Evolutionary conservation across 2,329 filamentous ascomycete species (phyloP).

Genomic region (Pleomassaria siparia): DNA sequence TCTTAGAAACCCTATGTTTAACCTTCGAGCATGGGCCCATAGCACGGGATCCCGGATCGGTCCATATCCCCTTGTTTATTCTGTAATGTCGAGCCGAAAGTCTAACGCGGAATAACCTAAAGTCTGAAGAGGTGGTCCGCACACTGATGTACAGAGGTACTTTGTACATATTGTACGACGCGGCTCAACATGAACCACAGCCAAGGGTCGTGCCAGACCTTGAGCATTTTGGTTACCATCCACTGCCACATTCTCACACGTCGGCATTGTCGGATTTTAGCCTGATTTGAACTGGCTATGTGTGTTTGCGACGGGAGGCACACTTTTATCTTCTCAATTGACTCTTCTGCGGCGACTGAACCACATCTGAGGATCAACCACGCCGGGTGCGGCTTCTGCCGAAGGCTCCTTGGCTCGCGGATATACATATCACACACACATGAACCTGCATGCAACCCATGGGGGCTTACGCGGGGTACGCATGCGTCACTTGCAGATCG

Average conservation of each 20-base stretch:
- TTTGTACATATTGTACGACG: no score
- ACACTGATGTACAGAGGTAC: no score
- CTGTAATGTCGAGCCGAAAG: no score
- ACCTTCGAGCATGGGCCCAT: no score
- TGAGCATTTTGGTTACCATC: not conserved
- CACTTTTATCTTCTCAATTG: not conserved
- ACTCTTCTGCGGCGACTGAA: not conserved
- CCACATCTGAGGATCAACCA: not conserved
- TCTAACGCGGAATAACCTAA: no score
- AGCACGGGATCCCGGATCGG: no score
- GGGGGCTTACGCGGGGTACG: not conserved
- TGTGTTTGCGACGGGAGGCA: not conserved
- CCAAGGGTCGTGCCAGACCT: no score
- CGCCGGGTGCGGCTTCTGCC: no score
- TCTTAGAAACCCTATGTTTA: no score
- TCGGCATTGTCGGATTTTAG: conserved; percentile 3
- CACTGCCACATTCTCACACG: not conserved
- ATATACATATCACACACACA: not conserved
- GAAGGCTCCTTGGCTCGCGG: not conserved
- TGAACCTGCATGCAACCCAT: conserved; percentile 2
- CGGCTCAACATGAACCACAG: no score
- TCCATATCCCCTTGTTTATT: no score
- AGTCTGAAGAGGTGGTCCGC: no score
- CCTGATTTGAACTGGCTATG: conserved; percentile 1
- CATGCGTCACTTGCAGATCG: conserved; percentile 1